These are phyloP conservation scores for Trichoderma koningiopsis DNA, from an alignment of 2,329 filamentous ascomycete species.

Conservation along the genomic window DNA sequence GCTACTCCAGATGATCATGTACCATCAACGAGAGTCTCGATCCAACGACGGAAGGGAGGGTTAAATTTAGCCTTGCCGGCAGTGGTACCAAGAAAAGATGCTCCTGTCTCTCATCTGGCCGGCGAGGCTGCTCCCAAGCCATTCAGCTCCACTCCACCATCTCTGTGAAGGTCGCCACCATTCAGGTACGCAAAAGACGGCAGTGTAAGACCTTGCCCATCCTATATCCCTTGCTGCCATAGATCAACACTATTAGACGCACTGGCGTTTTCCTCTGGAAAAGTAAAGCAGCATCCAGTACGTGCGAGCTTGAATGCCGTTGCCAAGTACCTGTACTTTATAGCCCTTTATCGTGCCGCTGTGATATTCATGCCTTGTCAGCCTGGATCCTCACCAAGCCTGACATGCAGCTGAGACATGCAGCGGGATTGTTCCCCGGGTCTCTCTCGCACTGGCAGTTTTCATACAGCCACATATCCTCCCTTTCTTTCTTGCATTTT, in stretches of 20 bases:
- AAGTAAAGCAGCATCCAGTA: background rate
- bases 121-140: background rate
- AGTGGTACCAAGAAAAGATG: background rate
- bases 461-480: background rate
- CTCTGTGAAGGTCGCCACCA: background rate
- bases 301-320: background rate
- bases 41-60: background rate
- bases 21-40: background rate
- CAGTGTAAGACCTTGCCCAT: background rate
- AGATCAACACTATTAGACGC: background rate
- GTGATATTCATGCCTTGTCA: background rate
- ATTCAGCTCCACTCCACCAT: constrained; percentile 15
- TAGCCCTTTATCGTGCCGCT: background rate
- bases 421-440: constrained; percentile 10
- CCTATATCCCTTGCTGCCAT: background rate
- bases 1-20: background rate
- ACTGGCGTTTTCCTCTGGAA: background rate
- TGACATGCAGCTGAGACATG: constrained; percentile 23
- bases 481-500: background rate
- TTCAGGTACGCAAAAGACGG: constrained; percentile 15
- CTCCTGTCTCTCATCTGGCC: background rate
- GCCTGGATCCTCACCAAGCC: background rate
- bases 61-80: background rate
- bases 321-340: background rate
- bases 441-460: background rate